These are phyloP conservation scores for Ceratocystis smalleyi DNA, from an alignment of 2,329 filamentous ascomycete species.

Conservation along the genomic window DNA sequence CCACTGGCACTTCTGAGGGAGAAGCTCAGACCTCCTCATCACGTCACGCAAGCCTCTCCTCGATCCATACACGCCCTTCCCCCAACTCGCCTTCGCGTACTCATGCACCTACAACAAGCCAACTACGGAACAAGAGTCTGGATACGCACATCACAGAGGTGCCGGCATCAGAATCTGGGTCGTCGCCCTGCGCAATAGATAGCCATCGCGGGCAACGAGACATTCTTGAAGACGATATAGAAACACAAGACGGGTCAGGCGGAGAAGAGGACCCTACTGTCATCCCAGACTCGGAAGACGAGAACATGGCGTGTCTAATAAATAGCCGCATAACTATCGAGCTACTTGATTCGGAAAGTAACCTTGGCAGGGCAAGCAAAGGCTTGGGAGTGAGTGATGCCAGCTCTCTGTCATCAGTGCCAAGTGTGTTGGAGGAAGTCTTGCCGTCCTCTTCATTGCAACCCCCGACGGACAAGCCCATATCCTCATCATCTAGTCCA, in stretches of 20 bases:
- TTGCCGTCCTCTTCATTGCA: background rate
- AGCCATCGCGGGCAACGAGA: constrained; percentile 12
- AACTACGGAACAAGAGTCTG: background rate
- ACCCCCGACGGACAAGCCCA: background rate
- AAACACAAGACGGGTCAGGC: constrained; percentile 13
- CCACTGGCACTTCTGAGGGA: constrained; percentile 15
- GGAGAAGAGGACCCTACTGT: constrained; percentile 15
- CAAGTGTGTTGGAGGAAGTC: background rate
- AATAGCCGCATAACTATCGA: background rate
- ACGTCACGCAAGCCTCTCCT: background rate
- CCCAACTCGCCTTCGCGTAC: background rate
- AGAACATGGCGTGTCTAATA: background rate
- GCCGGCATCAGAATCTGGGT: background rate
- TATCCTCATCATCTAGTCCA: background rate
- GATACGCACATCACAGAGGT: background rate
- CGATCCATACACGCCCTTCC: background rate
- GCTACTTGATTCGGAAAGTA: background rate
- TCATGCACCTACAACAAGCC: background rate
- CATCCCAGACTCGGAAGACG: constrained; percentile 16
- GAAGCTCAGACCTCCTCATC: background rate
- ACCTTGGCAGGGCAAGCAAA: no score
- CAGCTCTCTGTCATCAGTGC: background rate
- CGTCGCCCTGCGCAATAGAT: constrained; percentile 8
- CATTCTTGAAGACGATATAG: constrained; percentile 13
- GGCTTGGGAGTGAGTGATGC: background rate